Evolutionary conservation across 306 rosid species (phyloP).

Genomic region (Corylus avellana): DNA sequence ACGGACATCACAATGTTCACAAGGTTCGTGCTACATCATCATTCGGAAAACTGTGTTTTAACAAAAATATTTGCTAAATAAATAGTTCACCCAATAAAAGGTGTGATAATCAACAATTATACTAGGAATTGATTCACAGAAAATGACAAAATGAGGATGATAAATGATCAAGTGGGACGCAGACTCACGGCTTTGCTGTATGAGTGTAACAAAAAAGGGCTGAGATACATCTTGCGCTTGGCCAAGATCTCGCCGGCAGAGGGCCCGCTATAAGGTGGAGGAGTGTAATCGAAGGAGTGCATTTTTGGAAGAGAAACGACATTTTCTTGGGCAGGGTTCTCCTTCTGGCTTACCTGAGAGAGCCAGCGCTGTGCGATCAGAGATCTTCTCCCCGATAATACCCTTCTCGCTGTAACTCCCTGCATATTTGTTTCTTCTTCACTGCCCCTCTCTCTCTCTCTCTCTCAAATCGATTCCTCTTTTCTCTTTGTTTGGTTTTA

Average conservation of each 20-base stretch:
- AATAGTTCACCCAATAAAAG: not conserved
- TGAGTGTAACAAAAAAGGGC: constrained; percentile 68
- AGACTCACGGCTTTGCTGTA: constrained; percentile 71
- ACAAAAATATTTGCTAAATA: too few relatives aligned
- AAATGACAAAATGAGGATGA: not conserved
- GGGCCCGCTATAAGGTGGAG: constrained; percentile 74
- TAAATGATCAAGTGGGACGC: constrained; percentile 15
- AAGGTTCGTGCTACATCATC: too few relatives aligned
- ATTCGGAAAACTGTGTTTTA: too few relatives aligned
- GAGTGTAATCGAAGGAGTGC: constrained; percentile 71
- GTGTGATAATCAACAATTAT: not conserved
- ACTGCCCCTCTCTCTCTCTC: not conserved
- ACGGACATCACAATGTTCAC: too few relatives aligned
- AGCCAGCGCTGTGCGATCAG: constrained; percentile 31
- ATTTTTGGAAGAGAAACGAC: constrained; percentile 31
- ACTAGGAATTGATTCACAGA: not conserved
- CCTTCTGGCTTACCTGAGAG: constrained; percentile 43
- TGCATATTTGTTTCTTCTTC: constrained; percentile 38
- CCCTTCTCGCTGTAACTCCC: constrained; percentile 37
- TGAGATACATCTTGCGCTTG: constrained; percentile 73
- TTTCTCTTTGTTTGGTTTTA: not conserved
- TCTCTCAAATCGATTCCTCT: not conserved
- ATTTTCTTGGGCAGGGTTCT: constrained; percentile 17
- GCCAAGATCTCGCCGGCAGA: constrained; percentile 61
- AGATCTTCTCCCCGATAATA: constrained; percentile 22